Evolutionary conservation across 129 eudicot genomes (phyloP).

Genomic region (Escallonia herrerae): DNA sequence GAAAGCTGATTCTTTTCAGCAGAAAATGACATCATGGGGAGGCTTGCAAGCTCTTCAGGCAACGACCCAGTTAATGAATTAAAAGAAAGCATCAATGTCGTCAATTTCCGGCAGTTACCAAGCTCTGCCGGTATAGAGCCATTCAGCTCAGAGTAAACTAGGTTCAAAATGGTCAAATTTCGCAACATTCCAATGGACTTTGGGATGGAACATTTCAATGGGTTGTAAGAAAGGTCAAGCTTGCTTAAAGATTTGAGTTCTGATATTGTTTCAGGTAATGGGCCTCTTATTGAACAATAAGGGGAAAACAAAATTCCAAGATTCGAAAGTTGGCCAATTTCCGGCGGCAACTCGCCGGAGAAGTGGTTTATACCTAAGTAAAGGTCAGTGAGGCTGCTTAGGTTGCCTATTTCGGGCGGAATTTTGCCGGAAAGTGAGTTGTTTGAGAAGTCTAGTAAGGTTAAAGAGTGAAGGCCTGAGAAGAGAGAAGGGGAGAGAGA

Average conservation of each 20-base stretch:
- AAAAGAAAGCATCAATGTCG: slow-evolving; percentile 56
- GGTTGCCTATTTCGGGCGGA: slow-evolving; percentile 44
- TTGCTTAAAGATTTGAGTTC: slow-evolving; percentile 42
- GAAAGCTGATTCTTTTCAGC: slow-evolving; percentile 63
- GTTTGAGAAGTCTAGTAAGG: slow-evolving; percentile 56
- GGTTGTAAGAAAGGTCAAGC: slow-evolving; percentile 68
- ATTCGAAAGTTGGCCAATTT: slow-evolving; percentile 49
- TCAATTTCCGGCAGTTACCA: slow-evolving; percentile 51
- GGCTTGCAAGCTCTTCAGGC: slow-evolving; percentile 49
- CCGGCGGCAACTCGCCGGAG: slow-evolving; percentile 59
- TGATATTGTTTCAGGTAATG: slow-evolving; percentile 59
- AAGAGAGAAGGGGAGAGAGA: slow-evolving; percentile 32
- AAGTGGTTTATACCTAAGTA: slow-evolving; percentile 61
- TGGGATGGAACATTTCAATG: slow-evolving; percentile 60
- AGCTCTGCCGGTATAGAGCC: slow-evolving; percentile 65
- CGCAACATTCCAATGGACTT: slow-evolving; percentile 34
- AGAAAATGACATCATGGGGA: slow-evolving; percentile 42
- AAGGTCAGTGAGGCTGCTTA: slow-evolving; percentile 44
- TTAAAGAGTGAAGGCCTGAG: slow-evolving; percentile 20
- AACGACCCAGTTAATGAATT: slow-evolving; percentile 55
- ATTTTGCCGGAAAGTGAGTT: slow-evolving; percentile 56
- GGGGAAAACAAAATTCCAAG: slow-evolving; percentile 43
- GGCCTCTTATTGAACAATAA: slow-evolving; percentile 52
- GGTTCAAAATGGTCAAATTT: slow-evolving; percentile 45
- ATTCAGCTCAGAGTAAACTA: slow-evolving; percentile 47